Conservation (phyloP, 192 early-diverging fungal species). For the Coemansia sp. region DNA sequence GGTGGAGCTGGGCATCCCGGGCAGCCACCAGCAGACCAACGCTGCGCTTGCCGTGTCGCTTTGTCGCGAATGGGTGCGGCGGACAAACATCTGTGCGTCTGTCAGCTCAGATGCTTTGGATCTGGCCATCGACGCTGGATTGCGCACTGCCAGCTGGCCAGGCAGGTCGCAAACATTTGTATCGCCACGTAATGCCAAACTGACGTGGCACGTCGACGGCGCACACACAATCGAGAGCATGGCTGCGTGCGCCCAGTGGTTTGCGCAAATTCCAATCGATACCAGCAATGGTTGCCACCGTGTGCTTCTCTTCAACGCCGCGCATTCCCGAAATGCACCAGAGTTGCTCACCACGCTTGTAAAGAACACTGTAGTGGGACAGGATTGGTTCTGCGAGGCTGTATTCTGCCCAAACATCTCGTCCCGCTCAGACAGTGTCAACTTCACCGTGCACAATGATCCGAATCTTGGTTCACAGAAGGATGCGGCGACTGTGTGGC, state of each 20-base stretch:
- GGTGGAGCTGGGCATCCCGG: constrained; percentile 65
- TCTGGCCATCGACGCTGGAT: constrained; percentile 49
- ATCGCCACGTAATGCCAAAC: constrained; percentile 40
- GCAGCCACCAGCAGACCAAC: constrained; percentile 83
- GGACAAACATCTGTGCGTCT: constrained; percentile 4
- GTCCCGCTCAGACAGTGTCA: constrained; percentile 63
- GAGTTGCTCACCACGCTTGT: constrained; percentile 70
- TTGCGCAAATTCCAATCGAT: constrained; percentile 16
- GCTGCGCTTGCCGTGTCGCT: constrained; percentile 76
- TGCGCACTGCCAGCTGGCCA: constrained; percentile 75
- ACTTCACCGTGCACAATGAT: constrained; percentile 67
- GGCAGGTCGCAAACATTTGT: constrained; percentile 82
- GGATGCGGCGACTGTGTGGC: constrained; percentile 62
- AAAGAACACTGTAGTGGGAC: constrained; percentile 19
- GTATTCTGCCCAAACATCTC: constrained; percentile 83
- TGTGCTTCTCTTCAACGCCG: constrained; percentile 87
- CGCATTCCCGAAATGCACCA: constrained; percentile 67
- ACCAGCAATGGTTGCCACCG: constrained; percentile 14
- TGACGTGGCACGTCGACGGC: constrained; percentile 87
- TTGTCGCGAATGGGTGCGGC: constrained; percentile 68
- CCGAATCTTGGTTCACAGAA: constrained; percentile 63
- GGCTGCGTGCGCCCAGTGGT: constrained; percentile 61
- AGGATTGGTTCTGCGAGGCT: constrained; percentile 60
- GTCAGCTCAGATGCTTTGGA: not conserved
- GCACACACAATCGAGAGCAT: constrained; percentile 94